Evolutionary conservation across 345 rosid species (phyloP).

Genomic region (Ceriops tagal): DNA sequence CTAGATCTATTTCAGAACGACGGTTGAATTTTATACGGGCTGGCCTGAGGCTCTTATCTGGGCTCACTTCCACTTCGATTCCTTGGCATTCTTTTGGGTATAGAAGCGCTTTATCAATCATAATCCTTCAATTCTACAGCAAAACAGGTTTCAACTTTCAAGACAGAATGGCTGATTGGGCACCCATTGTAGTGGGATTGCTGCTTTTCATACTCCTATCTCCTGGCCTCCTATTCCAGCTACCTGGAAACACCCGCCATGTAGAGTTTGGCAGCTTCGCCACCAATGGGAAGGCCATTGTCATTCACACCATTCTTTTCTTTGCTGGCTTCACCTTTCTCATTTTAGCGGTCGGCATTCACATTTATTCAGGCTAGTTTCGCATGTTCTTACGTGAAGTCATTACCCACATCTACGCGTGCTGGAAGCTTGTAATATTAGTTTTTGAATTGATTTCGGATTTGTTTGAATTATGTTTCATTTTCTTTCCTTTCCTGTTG

Average conservation of each 20-base stretch:
- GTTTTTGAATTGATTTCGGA: too few relatives aligned
- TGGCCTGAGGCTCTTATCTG: too few relatives aligned
- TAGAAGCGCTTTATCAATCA: too few relatives aligned
- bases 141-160: neutral
- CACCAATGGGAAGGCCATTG: slow-evolving; percentile 44
- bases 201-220: slow-evolving; percentile 48
- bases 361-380: slow-evolving; percentile 32
- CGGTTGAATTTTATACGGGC: too few relatives aligned
- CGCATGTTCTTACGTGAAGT: neutral
- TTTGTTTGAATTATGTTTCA: too few relatives aligned
- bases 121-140: neutral
- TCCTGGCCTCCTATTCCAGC: slow-evolving; percentile 52
- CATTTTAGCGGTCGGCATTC: slow-evolving; percentile 40
- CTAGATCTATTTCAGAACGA: neutral
- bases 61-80: too few relatives aligned
- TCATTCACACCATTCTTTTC: slow-evolving; percentile 48
- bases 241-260: slow-evolving; percentile 35
- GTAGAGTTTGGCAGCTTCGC: slow-evolving; percentile 44
- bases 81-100: too few relatives aligned
- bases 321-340: slow-evolving; percentile 38
- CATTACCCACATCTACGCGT: too few relatives aligned
- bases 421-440: too few relatives aligned
- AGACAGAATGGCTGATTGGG: slow-evolving; percentile 53
- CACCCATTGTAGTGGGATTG: slow-evolving; percentile 43
- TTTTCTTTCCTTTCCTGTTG: too few relatives aligned